Conservation (phyloP, 2,329 filamentous ascomycete species). For the Verticillium klebahnii region DNA sequence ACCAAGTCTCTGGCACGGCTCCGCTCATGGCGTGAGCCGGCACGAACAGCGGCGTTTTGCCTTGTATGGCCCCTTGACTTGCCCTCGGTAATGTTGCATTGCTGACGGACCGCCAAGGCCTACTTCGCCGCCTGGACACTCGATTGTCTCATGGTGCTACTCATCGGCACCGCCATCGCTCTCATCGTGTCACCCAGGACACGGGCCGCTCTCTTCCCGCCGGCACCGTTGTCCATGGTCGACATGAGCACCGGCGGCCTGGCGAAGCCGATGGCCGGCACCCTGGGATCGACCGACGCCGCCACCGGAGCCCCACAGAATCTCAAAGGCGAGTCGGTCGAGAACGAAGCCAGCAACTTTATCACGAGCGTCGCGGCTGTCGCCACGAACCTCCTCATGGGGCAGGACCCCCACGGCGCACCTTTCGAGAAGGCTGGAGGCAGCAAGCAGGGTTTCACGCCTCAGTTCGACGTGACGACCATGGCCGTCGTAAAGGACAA, state of each 20-base stretch:
- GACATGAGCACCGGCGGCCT: conserved; percentile 52
- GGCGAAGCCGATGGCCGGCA: conserved; percentile 56
- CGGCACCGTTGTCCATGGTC: conserved; percentile 56
- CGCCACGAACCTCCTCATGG: conserved; percentile 3
- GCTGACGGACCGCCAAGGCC: background rate
- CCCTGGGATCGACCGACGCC: conserved; percentile 55
- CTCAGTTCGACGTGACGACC: background rate
- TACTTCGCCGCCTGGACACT: conserved; percentile 16
- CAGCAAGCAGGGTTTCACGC: background rate
- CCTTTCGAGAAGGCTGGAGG: background rate
- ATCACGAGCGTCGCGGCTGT: conserved; percentile 51
- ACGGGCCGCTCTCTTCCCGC: conserved; percentile 44
- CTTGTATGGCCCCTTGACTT: conserved; percentile 23
- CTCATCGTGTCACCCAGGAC: conserved; percentile 37
- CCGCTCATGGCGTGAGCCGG: conserved; percentile 57
- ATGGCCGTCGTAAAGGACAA: conserved; percentile 10
- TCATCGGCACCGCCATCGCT: conserved; percentile 38
- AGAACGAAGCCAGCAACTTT: conserved; percentile 37
- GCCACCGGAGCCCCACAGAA: conserved; percentile 60
- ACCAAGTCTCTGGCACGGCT: conserved; percentile 55
- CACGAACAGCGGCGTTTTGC: conserved; percentile 51
- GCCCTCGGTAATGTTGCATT: conserved; percentile 30
- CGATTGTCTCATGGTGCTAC: conserved; percentile 33
- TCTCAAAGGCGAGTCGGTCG: conserved; percentile 41
- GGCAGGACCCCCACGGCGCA: conserved; percentile 2